Conservation (phyloP, 1,139 yeast genomes). For the Geotrichum armillariae region DNA sequence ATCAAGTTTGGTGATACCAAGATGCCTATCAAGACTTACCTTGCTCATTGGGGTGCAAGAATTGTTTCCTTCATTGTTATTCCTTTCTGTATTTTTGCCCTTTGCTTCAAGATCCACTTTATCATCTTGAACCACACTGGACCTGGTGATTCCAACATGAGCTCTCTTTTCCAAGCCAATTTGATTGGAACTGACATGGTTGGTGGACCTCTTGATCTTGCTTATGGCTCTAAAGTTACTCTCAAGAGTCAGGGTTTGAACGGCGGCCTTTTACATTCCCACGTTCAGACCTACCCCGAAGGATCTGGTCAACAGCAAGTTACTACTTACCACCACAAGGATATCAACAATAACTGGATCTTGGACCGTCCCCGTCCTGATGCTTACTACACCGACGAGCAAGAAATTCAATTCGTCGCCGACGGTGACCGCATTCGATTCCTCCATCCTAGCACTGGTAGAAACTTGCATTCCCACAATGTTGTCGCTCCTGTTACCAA, state of each 20-base stretch:
- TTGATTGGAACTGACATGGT: conserved; percentile 76
- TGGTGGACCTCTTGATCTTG: conserved; percentile 86
- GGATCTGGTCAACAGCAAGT: conserved; percentile 97
- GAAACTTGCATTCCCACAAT: conserved; percentile 88
- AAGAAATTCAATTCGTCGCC: conserved; percentile 56
- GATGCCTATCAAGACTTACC: conserved; percentile 47
- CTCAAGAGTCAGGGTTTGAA: conserved; percentile 88
- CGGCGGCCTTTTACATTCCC: conserved; percentile 93
- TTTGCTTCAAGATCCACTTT: conserved; percentile 81
- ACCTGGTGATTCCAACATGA: conserved; percentile 96
- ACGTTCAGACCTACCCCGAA: conserved; percentile 87
- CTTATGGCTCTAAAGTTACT: conserved; percentile 76
- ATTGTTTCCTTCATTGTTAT: conserved; percentile 64
- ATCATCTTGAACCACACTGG: conserved; percentile 74
- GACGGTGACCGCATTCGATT: conserved; percentile 80
- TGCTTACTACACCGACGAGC: conserved; percentile 51
- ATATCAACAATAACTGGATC: conserved; percentile 85
- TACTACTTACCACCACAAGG: conserved; percentile 92
- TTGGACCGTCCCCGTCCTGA: conserved; percentile 73
- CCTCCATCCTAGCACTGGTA: conserved; percentile 76
- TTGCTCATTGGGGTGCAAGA: conserved; percentile 71
- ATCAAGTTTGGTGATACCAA: conserved; percentile 56
- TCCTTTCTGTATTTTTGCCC: conserved; percentile 70
- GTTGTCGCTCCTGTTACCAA: conserved; percentile 78
- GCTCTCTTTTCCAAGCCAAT: conserved; percentile 94